Conservation (phyloP, 2,329 filamentous ascomycete genomes). For the Colletotrichum euphorbiae region DNA sequence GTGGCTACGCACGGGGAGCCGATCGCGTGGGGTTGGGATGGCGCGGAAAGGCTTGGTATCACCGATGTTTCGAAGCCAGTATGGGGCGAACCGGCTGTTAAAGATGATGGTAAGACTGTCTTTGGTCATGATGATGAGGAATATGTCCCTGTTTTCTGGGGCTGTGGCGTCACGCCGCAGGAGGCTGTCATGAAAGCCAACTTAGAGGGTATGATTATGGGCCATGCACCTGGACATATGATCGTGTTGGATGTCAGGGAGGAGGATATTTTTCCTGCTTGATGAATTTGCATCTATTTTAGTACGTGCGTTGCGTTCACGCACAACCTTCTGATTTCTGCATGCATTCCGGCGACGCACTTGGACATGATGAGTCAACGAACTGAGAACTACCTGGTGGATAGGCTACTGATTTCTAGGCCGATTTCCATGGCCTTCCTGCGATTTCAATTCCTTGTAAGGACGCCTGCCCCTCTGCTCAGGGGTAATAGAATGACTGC, state of each 20-base stretch:
- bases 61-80: conserved; percentile 62
- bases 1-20: conserved; percentile 72
- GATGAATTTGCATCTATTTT: neutral
- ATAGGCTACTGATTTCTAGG: too few relatives aligned
- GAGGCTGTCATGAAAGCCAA: conserved; percentile 69
- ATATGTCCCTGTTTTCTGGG: conserved; percentile 70
- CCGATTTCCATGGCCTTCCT: too few relatives aligned
- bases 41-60: conserved; percentile 64
- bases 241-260: conserved; percentile 65
- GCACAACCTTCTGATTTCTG: too few relatives aligned
- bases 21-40: conserved; percentile 74
- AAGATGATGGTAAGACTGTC: conserved; percentile 51
- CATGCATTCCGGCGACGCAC: too few relatives aligned
- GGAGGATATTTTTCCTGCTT: conserved; percentile 49
- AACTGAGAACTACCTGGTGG: too few relatives aligned
- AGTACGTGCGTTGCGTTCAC: too few relatives aligned
- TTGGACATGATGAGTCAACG: too few relatives aligned
- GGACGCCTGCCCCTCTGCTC: too few relatives aligned
- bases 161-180: conserved; percentile 75
- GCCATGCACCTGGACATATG: conserved; percentile 73
- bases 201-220: conserved; percentile 67
- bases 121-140: conserved; percentile 49
- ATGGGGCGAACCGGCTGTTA: conserved; percentile 66
- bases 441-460: too few relatives aligned
- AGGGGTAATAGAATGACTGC: too few relatives aligned